These are phyloP conservation scores for Cytospora piceicola DNA, from an alignment of 2,329 filamentous ascomycete genomes.

Conservation along the genomic window DNA sequence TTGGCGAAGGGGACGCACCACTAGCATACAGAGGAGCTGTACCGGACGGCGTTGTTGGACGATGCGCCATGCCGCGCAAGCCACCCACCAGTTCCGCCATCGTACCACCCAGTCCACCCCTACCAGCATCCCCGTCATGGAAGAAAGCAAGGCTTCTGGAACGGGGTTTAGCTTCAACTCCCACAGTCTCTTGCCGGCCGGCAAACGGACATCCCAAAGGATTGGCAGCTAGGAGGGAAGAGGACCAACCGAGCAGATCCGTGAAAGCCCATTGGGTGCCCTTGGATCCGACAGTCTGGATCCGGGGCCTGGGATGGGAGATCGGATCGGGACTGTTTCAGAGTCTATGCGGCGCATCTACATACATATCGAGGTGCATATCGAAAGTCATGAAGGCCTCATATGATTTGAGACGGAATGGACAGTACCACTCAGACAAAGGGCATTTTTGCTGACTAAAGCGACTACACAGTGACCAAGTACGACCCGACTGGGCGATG, in stretches of 20 bases:
- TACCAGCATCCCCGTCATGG: neutral
- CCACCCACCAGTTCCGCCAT: neutral
- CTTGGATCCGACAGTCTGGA: conserved; percentile 9
- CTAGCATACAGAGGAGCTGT: neutral
- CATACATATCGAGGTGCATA: neutral
- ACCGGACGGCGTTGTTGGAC: neutral
- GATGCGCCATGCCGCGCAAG: too few relatives aligned
- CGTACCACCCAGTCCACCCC: neutral
- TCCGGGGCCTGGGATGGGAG: neutral
- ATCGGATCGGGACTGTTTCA: conserved; percentile 5
- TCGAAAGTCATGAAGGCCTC: neutral
- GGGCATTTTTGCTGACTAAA: neutral
- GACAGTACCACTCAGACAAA: too few relatives aligned
- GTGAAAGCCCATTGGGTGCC: conserved; percentile 21
- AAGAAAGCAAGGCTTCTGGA: neutral
- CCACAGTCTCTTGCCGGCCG: conserved; percentile 6
- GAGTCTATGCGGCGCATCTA: neutral
- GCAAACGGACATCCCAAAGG: neutral
- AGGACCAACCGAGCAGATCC: neutral
- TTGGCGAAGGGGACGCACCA: neutral
- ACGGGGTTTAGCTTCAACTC: conserved; percentile 7
- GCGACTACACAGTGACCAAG: neutral
- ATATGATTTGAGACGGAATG: neutral
- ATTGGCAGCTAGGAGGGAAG: neutral
- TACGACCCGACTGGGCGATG: too few relatives aligned